phyloP scores from a whole-genome alignment of 345 rosid genomes.

The Cardamine chenopodiifolia region DNA sequence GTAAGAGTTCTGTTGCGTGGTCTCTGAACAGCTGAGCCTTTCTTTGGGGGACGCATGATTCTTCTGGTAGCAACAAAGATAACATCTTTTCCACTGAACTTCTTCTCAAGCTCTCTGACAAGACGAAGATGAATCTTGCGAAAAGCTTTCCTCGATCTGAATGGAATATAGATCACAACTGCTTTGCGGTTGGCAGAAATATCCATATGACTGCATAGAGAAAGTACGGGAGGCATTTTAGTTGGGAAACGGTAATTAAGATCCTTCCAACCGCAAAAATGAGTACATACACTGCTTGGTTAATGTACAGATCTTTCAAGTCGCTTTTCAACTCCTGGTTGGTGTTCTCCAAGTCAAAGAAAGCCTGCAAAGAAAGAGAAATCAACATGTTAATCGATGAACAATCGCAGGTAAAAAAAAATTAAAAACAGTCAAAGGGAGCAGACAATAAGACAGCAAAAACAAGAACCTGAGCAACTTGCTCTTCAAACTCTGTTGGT shows the following conservation, averaged over 20 bases:
- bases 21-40: conserved; percentile 85
- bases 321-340: conserved; percentile 82
- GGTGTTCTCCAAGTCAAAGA: conserved; percentile 83
- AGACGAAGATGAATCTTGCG: conserved; percentile 84
- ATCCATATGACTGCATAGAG: conserved; percentile 68
- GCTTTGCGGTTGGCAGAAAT: conserved; percentile 76
- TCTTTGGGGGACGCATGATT: conserved; percentile 87
- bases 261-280: neutral
- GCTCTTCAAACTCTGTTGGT: conserved; percentile 87
- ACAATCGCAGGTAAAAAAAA: no score
- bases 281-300: conserved; percentile 65
- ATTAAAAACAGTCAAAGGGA: neutral
- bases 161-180: conserved; percentile 77
- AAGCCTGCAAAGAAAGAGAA: conserved; percentile 49
- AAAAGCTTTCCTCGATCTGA: conserved; percentile 81
- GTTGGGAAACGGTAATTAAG: neutral
- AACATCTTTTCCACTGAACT: conserved; percentile 95
- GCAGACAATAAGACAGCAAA: neutral
- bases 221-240: neutral
- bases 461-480: conserved; percentile 69
- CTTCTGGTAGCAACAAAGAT: conserved; percentile 72
- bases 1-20: conserved; percentile 86
- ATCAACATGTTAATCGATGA: neutral
- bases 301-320: conserved; percentile 79
- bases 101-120: conserved; percentile 90